Conservation (phyloP, 2,329 filamentous ascomycete genomes). For the Pseudodiploospora longispora region DNA sequence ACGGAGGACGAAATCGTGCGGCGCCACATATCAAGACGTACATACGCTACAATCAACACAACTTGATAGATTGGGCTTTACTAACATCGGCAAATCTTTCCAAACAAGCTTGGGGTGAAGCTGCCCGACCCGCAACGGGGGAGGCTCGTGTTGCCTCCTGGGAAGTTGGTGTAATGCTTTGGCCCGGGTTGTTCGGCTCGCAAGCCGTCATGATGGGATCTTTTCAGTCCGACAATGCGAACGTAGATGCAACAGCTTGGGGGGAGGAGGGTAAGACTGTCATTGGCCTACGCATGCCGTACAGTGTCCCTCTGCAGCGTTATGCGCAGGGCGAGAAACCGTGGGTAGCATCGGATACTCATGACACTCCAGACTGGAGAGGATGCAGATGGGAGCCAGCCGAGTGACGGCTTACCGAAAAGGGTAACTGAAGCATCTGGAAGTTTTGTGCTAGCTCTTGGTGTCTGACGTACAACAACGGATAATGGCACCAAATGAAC, state of each 20-base stretch:
- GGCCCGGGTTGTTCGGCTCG: slow-evolving; percentile 54
- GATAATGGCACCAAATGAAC: too few relatives aligned
- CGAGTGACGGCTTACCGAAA: too few relatives aligned
- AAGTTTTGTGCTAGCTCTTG: too few relatives aligned
- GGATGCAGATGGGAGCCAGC: slow-evolving; percentile 31
- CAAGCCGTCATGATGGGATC: slow-evolving; percentile 56
- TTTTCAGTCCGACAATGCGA: slow-evolving; percentile 54
- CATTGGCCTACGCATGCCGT: slow-evolving; percentile 73
- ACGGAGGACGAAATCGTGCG: slow-evolving; percentile 58
- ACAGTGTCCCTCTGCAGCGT: slow-evolving; percentile 62
- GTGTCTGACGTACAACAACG: too few relatives aligned
- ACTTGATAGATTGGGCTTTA: slow-evolving; percentile 71
- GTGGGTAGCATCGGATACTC: slow-evolving; percentile 62
- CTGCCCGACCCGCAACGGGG: slow-evolving; percentile 41
- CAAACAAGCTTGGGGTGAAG: slow-evolving; percentile 80
- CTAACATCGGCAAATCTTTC: slow-evolving; percentile 88
- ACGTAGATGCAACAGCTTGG: slow-evolving; percentile 26
- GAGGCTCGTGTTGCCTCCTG: slow-evolving; percentile 70
- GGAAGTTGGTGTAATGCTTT: slow-evolving; percentile 76
- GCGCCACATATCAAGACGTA: slow-evolving; percentile 91
- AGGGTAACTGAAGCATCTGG: too few relatives aligned
- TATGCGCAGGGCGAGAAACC: slow-evolving; percentile 60
- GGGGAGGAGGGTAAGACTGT: slow-evolving; percentile 24
- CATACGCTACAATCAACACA: slow-evolving; percentile 50
- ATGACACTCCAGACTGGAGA: slow-evolving; percentile 55